Evolutionary conservation across 495 filamentous ascomycete species (phyloP).

Genomic region (Aspergillus cristatus): DNA sequence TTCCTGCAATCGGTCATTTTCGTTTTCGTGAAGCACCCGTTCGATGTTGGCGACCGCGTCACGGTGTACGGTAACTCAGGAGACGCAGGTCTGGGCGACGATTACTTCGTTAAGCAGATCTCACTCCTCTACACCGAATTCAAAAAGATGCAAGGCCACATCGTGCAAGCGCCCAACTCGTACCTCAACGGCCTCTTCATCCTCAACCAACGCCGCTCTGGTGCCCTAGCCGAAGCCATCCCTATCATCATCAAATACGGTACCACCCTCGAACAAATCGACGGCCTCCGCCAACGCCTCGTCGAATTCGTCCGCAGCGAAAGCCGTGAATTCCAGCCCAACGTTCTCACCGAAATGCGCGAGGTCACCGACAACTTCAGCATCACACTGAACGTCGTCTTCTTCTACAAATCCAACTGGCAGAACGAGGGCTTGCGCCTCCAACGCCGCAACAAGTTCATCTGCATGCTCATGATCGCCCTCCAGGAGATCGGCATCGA

Average conservation of each 20-base stretch:
- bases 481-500: constrained; percentile 83
- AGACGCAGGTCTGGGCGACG: constrained; percentile 64
- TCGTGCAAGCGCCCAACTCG: constrained; percentile 93
- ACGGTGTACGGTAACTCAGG: constrained; percentile 88
- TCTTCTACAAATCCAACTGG: constrained; percentile 94
- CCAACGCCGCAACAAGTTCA: constrained; percentile 88
- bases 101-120: constrained; percentile 94
- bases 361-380: constrained; percentile 56
- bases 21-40: constrained; percentile 96
- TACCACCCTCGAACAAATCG: constrained; percentile 78
- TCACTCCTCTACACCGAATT: constrained; percentile 94
- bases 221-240: constrained; percentile 79
- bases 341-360: constrained; percentile 82
- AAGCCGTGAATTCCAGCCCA: constrained; percentile 84
- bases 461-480: constrained; percentile 82
- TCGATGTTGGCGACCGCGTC: constrained; percentile 92
- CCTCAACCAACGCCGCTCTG: constrained; percentile 85
- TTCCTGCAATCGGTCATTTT: constrained; percentile 89
- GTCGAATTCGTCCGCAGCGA: constrained; percentile 76
- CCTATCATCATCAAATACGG: constrained; percentile 82
- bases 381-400: constrained; percentile 86
- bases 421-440: constrained; percentile 91
- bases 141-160: constrained; percentile 95
- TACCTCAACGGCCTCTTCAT: constrained; percentile 90
- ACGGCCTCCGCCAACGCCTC: constrained; percentile 71